Evolutionary conservation across 805 yeast species (phyloP).

Genomic region (Scheffersomyces ergatensis): DNA sequence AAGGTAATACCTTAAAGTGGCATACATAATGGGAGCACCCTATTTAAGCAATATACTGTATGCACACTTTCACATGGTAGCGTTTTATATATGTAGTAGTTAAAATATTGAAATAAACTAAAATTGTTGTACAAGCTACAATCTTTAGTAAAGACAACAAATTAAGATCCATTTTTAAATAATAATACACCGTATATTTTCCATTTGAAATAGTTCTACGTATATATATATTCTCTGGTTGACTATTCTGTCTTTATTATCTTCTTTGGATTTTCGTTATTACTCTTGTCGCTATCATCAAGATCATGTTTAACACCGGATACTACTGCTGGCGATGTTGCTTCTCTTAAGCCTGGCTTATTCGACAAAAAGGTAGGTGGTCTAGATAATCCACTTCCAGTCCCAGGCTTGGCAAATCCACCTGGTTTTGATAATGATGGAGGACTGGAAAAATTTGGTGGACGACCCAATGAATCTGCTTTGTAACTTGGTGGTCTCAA

Average conservation of each 20-base stretch:
- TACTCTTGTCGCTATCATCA: constrained; percentile 3
- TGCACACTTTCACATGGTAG: no score
- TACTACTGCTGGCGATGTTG: background rate
- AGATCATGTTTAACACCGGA: constrained; percentile 7
- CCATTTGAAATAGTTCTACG: no score
- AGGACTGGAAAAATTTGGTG: constrained; percentile 22
- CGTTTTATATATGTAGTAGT: no score
- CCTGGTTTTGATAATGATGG: constrained; percentile 21
- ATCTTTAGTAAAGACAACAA: no score
- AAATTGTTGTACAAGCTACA: no score
- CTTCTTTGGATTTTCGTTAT: constrained; percentile 4
- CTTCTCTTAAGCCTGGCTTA: constrained; percentile 19
- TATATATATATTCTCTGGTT: no score
- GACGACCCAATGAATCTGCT: constrained; percentile 18
- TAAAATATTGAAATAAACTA: no score
- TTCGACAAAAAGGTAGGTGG: constrained; percentile 39
- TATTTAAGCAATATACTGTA: no score
- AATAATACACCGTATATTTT: background rate
- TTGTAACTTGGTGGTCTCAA: constrained; percentile 24
- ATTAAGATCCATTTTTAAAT: no score
- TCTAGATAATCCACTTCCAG: constrained; percentile 19
- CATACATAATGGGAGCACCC: no score
- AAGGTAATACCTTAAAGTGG: no score
- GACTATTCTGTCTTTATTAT: constrained; percentile 2
- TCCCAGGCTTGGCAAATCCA: constrained; percentile 27